Evolutionary conservation across 441 rosid species (phyloP).

Genomic region (Mallotus repandus): DNA sequence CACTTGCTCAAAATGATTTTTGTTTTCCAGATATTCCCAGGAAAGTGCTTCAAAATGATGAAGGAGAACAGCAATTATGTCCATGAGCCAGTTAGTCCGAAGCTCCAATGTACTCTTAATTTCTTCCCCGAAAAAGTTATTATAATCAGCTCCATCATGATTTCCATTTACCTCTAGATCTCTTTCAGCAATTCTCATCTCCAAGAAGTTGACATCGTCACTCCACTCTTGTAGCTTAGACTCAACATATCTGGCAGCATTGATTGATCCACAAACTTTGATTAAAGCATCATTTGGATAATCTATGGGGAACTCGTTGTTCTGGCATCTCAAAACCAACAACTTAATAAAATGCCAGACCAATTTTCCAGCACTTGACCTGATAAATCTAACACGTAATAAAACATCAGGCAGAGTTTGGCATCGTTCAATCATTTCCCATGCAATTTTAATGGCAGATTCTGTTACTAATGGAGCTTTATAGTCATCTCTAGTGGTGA

Average conservation of each 20-base stretch:
- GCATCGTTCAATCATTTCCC: constrained; percentile 64
- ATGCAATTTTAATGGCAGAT: constrained; percentile 43
- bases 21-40: constrained; percentile 36
- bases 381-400: constrained; percentile 50
- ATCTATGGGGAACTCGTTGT: constrained; percentile 35
- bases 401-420: constrained; percentile 42
- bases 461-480: constrained; percentile 66
- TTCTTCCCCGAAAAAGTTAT: constrained; percentile 67
- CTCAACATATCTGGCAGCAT: constrained; percentile 64
- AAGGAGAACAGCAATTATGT: constrained; percentile 51
- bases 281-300: constrained; percentile 35
- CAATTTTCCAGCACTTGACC: constrained; percentile 60
- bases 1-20: constrained; percentile 32
- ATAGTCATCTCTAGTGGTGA: constrained; percentile 56
- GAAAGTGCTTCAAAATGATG: constrained; percentile 59
- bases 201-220: constrained; percentile 63
- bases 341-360: constrained; percentile 65
- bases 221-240: constrained; percentile 74
- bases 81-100: constrained; percentile 72
- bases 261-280: constrained; percentile 59
- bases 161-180: constrained; percentile 18
- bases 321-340: constrained; percentile 51
- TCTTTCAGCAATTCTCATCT: constrained; percentile 53
- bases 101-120: constrained; percentile 55
- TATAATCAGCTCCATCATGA: constrained; percentile 15